Evolutionary conservation across 345 rosid species (phyloP), one percentile per base, ranked within the genome.

Genomic region (Combretum micranthum): DNA sequence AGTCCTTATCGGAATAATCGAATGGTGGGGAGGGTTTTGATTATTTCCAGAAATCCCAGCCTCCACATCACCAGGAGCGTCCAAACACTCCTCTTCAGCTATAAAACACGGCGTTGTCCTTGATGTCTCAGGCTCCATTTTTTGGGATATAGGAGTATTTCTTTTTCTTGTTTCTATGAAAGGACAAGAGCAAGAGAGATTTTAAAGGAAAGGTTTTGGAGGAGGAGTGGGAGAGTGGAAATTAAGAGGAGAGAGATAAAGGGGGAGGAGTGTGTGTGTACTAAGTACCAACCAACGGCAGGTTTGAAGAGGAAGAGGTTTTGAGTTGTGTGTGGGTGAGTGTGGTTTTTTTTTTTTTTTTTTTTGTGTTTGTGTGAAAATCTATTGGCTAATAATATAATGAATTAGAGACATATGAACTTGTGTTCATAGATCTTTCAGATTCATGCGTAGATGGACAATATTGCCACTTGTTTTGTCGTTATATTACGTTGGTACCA

Each of bases 11-110:
- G 14, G 74, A 50, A 57, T 69, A 71, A 50, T 73, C 50, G 0
- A 82, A 74, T 71, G 62, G 0, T 61, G 72, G 49, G 52, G 55
- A 14, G 62, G 45, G 59, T 32, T 52, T 18, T 52, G 57, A 14
- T 47, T 64, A 39, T 62, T 62, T 44, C 78, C 80, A 10, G 86
- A 80, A 59, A 77, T 61, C 44, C 88, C 95, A 63, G 86, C 83
- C 62, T 82, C 90, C 80, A 78, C 65, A 44, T 72, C 83, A 7
- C 76, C 76, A 10, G 82, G 50, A n/a, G 78, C 72, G 56, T 73
- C 87, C 54, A 77, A 63, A 3, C 67, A 75, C 22, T 76, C 83
- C 3, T 77, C 90, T 16, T 72, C 82, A 15, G 71, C 82, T 0
- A 67, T 64, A 57, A 82, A 87, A 68, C 71, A 80, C 62, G 80